Percentiles rank a stretch among this genome's conserved stretches.
phyloP scores from a whole-genome alignment of 768 basidiomycete species.

The Tubosaeta sp. region DNA sequence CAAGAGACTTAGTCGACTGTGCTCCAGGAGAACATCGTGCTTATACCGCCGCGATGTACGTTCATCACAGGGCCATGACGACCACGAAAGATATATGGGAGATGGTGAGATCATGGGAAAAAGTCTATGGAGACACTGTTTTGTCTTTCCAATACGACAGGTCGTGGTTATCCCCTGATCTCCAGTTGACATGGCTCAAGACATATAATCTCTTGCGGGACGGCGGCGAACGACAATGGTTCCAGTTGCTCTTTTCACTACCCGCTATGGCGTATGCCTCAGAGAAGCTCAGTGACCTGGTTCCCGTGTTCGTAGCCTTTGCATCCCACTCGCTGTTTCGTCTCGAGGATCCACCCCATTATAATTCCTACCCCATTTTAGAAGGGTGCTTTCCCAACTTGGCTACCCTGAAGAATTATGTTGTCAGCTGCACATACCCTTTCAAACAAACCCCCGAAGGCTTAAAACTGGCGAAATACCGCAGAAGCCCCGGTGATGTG shows the following conservation, averaged over 20 bases:
- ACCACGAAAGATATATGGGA: background rate
- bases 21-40: conserved; percentile 5
- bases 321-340: conserved; percentile 12
- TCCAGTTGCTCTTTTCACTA: conserved; percentile 26
- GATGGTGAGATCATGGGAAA: conserved; percentile 4
- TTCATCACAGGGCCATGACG: background rate
- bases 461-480: background rate
- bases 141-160: conserved; percentile 17
- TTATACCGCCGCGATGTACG: conserved; percentile 5
- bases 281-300: conserved; percentile 3
- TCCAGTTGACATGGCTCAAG: conserved; percentile 21
- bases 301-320: too few species aligned
- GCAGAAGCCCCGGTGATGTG: too few species aligned
- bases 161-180: conserved; percentile 20
- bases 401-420: background rate
- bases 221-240: conserved; percentile 5
- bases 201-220: conserved; percentile 22
- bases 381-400: background rate
- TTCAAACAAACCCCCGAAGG: background rate
- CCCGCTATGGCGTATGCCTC: conserved; percentile 28
- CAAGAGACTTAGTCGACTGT: background rate
- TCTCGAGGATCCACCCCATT: conserved; percentile 9
- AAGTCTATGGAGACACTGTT: background rate
- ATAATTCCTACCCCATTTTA: conserved; percentile 7
- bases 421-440: background rate